Evolutionary conservation across 805 yeast species (phyloP).

Genomic region (Jamesozyma piceae): DNA sequence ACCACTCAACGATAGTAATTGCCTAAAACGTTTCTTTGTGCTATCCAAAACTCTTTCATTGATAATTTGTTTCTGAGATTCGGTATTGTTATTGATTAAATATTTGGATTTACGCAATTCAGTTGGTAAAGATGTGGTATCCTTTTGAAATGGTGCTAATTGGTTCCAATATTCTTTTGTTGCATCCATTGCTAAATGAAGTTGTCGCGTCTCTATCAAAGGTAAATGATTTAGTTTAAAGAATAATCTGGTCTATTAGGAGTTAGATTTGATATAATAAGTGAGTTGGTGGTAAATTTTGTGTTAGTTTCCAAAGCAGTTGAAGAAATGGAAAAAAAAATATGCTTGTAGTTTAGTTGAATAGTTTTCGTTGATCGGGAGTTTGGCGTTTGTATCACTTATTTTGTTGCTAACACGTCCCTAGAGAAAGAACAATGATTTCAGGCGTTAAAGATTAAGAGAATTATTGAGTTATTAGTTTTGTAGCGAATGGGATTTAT

Average conservation of each 20-base stretch:
- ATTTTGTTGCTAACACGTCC: too few relatives aligned
- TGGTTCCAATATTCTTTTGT: slow-evolving; percentile 11
- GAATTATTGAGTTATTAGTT: too few relatives aligned
- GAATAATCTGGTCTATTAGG: too few relatives aligned
- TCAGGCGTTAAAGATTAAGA: too few relatives aligned
- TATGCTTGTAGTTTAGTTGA: background rate
- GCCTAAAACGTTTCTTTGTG: slow-evolving; percentile 59
- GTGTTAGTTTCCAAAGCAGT: too few relatives aligned
- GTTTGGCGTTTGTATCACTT: background rate
- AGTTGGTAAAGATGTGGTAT: slow-evolving; percentile 1
- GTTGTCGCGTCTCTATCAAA: too few relatives aligned
- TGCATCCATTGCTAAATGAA: slow-evolving; percentile 6
- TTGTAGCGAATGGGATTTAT: too few relatives aligned
- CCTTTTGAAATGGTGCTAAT: slow-evolving; percentile 11
- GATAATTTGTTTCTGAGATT: background rate
- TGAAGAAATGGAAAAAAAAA: background rate
- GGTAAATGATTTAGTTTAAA: too few relatives aligned
- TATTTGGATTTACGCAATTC: slow-evolving; percentile 7
- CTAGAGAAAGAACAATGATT: too few relatives aligned
- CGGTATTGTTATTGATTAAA: slow-evolving; percentile 3
- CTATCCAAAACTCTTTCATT: slow-evolving; percentile 31
- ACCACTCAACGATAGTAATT: slow-evolving; percentile 54
- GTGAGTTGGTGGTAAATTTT: too few relatives aligned
- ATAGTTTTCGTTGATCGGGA: slow-evolving; percentile 1
- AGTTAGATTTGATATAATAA: too few relatives aligned